Conservation (phyloP, 1,284 basidiomycete species). For the Athelia psychrophila region DNA sequence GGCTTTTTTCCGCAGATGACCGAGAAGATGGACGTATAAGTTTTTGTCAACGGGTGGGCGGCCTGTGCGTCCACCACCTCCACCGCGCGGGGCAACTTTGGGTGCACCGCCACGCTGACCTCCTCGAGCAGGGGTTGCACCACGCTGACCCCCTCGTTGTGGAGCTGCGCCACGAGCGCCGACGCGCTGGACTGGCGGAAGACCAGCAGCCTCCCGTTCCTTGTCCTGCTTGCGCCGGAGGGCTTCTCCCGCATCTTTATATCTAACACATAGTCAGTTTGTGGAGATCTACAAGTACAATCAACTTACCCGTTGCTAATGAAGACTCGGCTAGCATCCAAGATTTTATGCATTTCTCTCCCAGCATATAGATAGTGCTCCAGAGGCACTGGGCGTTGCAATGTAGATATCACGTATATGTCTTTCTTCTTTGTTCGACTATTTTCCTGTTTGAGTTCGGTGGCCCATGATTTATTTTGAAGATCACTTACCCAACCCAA, state of each 20-base stretch:
- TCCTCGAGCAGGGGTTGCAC: slow-evolving; percentile 35
- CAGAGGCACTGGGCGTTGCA: slow-evolving; percentile 94
- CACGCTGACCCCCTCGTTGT: slow-evolving; percentile 57
- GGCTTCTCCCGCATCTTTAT: slow-evolving; percentile 88
- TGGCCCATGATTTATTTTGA: slow-evolving; percentile 1
- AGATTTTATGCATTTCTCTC: slow-evolving; percentile 89
- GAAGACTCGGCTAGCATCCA: slow-evolving; percentile 84
- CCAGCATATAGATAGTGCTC: slow-evolving; percentile 98
- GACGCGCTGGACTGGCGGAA: slow-evolving; percentile 77
- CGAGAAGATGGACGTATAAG: slow-evolving; percentile 91
- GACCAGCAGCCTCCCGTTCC: slow-evolving; percentile 90
- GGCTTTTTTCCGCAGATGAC: slow-evolving; percentile 80
- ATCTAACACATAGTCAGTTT: slow-evolving; percentile 41
- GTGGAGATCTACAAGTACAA: slow-evolving; percentile 1
- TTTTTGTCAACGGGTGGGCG: slow-evolving; percentile 81
- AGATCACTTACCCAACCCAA: slow-evolving; percentile 89
- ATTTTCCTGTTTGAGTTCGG: slow-evolving; percentile 5
- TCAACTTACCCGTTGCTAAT: slow-evolving; percentile 60
- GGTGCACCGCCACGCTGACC: slow-evolving; percentile 52
- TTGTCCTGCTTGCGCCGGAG: slow-evolving; percentile 95
- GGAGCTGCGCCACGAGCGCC: slow-evolving; percentile 73
- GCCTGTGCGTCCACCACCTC: slow-evolving; percentile 48
- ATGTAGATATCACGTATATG: slow-evolving; percentile 98
- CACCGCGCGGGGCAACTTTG: slow-evolving; percentile 31
- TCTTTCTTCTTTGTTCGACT: slow-evolving; percentile 99